Evolutionary conservation across 441 rosid genomes (phyloP), one percentile per base, ranked within the genome.

Genomic region (Capsella rubella): DNA sequence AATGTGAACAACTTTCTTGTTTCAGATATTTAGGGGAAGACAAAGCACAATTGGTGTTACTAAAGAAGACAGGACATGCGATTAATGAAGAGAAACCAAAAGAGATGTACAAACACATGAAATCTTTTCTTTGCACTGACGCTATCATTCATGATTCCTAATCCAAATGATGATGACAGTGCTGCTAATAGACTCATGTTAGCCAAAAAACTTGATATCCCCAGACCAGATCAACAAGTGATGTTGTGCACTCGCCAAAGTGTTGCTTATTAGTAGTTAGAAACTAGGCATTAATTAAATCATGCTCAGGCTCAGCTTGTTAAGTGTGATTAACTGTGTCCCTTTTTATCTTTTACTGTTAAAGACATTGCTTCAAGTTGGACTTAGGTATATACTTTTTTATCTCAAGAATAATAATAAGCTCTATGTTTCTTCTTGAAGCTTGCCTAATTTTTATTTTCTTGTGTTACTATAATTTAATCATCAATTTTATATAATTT

Each of bases 1-100:
- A 53, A 63, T 35, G 43, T 5, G 53, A 21, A 21, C 25, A 21
- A 35, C 18, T 50, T 27, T 54, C 5, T 31, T 75, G 76, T 51
- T 57, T 51, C 84, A 89, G 97, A 78, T 86, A 93, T 73, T 71
- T 90, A 31, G 91, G 89, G 54, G 96, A 85, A 37, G 75, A 88
- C 62, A 18, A 1, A 80, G 89, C 94, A 39, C 72, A 84, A 1
- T 5, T 62, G 6, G 67, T 62, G 53, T 10, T 62, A 45, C 39
- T 62, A 27, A 62, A 62, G 40, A 62, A 62, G 67, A 45, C 67
- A n/a, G 39, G 67, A 29, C 67, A 62, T 62, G 67, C 96, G 31
- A 57, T 91, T 65, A 88, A 87, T 28, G 67, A 62, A 45, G 67
- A 62, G 67, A 62, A 15, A 62, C 67, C 67, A 45, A 62, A 62